Evolutionary conservation across 345 rosid genomes (phyloP), one percentile per base, ranked within the genome.

Genomic region (Gossypium anomalum): DNA sequence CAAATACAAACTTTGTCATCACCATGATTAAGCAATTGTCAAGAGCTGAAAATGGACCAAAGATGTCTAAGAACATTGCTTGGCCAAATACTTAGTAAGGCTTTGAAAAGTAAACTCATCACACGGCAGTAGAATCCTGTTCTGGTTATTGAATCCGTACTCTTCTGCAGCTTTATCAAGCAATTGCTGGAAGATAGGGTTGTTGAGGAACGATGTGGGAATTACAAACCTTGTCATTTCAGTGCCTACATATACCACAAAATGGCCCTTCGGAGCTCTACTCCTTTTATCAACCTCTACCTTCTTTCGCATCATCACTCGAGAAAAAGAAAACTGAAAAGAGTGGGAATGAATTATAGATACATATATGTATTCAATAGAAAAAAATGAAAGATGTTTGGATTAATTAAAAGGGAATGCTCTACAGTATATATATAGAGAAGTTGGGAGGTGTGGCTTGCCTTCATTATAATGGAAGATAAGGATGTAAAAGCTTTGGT

Each of bases 211-310:
- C 68, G 79, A 45, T 4, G 60, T 70, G 13, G 81, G 83, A 23
- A 80, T 67, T 0, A 77, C 79, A 63, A 65, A 71, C 77, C 85
- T 77, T 41, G 23, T 75, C 81, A 75, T 74, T 62, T 77, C 75
- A 25, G 16, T 49, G 9, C 83, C 85, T 51, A 67, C 79, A 61
- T 75, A 82, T 2, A 82, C 85, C 77, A 75, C 83, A 63, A 82
- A 82, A 61, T 82, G 83, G 14, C 85, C 81, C 38, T 57, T 77
- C 1, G 79, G 82, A 29, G 79, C 82, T 65, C 82, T 75, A 48
- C 66, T 70, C 17, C 70, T 64, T 60, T 47, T 61, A 59, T 60
- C 77, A 43, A 2, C 52, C 25, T 61, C 82, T 3, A 15, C 76
- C 69, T 62, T 76, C 44, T 73, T 81, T 70, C 78, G 38, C 81